These are phyloP conservation scores for Saccharomycopsis crataegensis DNA, from an alignment of 1,139 yeast species.

Conservation along the genomic window DNA sequence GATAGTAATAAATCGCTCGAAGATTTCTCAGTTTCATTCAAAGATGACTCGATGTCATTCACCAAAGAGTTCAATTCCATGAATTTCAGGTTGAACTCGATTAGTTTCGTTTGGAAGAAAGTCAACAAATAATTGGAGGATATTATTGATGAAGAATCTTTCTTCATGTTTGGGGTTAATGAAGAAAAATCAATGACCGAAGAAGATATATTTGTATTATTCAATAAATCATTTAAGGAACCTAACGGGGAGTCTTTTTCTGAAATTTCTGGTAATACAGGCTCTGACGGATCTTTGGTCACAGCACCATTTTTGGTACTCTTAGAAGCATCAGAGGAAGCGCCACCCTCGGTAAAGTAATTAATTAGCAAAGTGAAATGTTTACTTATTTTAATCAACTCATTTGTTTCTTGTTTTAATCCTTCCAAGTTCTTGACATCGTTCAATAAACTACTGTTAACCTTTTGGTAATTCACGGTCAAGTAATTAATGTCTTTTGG, in stretches of 20 bases:
- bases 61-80: conserved; percentile 13
- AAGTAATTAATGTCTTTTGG: conserved; percentile 80
- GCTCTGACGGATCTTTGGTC: neutral
- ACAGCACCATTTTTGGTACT: neutral
- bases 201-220: neutral
- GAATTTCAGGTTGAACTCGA: conserved; percentile 17
- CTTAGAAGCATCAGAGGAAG: neutral
- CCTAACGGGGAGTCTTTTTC: too few relatives aligned
- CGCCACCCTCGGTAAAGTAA: conserved; percentile 12
- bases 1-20: conserved; percentile 14
- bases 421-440: conserved; percentile 49
- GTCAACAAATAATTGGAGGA: conserved; percentile 14
- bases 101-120: conserved; percentile 18
- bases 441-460: conserved; percentile 61
- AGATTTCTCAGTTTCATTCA: conserved; percentile 15
- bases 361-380: conserved; percentile 17
- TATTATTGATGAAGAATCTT: neutral
- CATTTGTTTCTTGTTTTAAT: conserved; percentile 29
- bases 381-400: conserved; percentile 16
- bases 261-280: too few relatives aligned
- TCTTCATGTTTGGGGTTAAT: neutral
- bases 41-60: conserved; percentile 17
- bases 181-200: conserved; percentile 2
- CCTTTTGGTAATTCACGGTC: conserved; percentile 52
- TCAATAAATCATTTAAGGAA: neutral